Base-by-base conservation (phyloP, 768 basidiomycete species). In the Strobilomyces confusus region DNA sequence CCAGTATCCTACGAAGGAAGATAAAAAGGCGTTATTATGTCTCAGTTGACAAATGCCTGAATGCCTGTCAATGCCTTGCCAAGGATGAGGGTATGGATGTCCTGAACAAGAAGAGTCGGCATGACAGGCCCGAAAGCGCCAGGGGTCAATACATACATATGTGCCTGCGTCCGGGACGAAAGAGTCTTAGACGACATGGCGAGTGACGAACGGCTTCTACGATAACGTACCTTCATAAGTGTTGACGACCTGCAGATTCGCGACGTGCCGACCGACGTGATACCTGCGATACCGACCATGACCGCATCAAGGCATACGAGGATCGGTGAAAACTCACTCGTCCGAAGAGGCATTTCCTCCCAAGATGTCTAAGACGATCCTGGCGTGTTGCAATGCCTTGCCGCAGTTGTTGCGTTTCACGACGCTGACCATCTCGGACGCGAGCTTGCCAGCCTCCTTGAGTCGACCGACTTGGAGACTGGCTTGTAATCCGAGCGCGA, bases 401-500 rank as follows among this genome's bases (percentile, higher is more conserved):
- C 92, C 92, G 62, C 92, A 94, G 62, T 98, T 98, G 65, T 98
- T 98, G 59, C 91, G 80, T 78, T 98, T 98, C 55, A 98, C 78
- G 64, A 98, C 77, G 62, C 91, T 94, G 58, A 98, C 79, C 94
- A 98, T 98, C 69, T 98, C 94, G 3, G 95, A 86, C 2, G 89
- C 82, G 20, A 81, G 60, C 60, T 73, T 77, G 51, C 86, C 81
- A 55, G 73, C 65, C 50, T 98, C 95, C 75, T 97, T 97, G 57
- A 98, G 75, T 29, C 93, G 78, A 2, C 95, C 95, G 4, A 88
- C 87, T 65, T 89, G 89, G 29, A 89, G 69, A 58, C 83, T 86
- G 7, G 87, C 86, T 40, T 82, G 77, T 23, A 92, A 73, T 7
- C 94, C 92, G 13, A 95, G 75, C 1, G 87, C 81, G 9, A 84